Base-by-base conservation (phyloP, 345 rosid genomes). In the Streptanthus diversifolius region DNA sequence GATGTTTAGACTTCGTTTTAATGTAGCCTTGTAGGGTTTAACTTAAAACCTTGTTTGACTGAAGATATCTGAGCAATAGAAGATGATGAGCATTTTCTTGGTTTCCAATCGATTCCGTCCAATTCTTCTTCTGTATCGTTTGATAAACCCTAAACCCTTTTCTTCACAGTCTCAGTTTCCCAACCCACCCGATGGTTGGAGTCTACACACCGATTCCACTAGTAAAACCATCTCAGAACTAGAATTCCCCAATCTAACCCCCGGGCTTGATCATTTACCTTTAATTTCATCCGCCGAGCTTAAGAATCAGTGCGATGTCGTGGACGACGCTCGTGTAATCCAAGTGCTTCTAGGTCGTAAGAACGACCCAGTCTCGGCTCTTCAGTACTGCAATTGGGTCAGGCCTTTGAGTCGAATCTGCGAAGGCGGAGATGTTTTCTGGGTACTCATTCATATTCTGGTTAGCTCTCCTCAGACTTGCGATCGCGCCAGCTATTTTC, bases 381-480 rank as follows among this genome's bases (percentile, higher is more conserved):
- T 84, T 49, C 61, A 55, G 57, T 83, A 82, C 78, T 90, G 77
- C 52, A 44, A 32, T 14, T 22, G 54, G 51, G 77, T 74, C 48
- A 76, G 74, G 37, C 53, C 71, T 18, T 57, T 30, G 60, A 72
- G 63, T 6, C 83, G 78, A 11, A 76, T 84, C 67, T 63, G 75
- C 33, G 49, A 45, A 45, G 64, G 79, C 56, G 47, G 81, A 2
- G 88, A 86, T 83, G 84, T 54, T 72, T 84, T 77, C 33, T 88
- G 82, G 85, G 54, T 58, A 10, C 68, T 74, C 12, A 68, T 88
- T 73, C 92, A 86, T 76, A 81, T 90, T 54, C 71, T 88, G 60
- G 72, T 76, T 22, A 65, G 55, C 25, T 79, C 74, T 37, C 19
- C 55, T 1, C 45, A 75, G 59, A 80, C 81, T 10, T 43, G 65